These are phyloP conservation scores for Yamadazyma mexicana DNA, from an alignment of 1,139 yeast genomes.

Conservation along the genomic window DNA sequence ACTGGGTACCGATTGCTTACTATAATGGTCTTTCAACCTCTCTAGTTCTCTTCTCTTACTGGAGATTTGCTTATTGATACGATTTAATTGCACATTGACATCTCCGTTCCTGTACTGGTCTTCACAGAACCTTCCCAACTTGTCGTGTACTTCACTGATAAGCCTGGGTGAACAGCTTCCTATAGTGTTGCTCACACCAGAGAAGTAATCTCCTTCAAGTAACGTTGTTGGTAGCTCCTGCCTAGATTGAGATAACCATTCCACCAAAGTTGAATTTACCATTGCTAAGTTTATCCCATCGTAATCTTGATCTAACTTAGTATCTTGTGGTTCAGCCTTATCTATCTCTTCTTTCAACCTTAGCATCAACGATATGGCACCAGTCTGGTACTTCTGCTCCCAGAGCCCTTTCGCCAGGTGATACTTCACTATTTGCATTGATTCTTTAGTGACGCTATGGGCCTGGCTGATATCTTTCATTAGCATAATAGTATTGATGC, in stretches of 20 bases:
- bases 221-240: slow-evolving; percentile 64
- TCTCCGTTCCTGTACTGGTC: slow-evolving; percentile 52
- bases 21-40: slow-evolving; percentile 47
- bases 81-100: slow-evolving; percentile 45
- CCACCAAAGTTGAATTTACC: slow-evolving; percentile 54
- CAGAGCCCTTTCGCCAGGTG: slow-evolving; percentile 60
- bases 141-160: slow-evolving; percentile 5
- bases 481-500: slow-evolving; percentile 49
- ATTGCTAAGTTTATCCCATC: slow-evolving; percentile 14
- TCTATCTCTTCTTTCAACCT: slow-evolving; percentile 16
- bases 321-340: neutral
- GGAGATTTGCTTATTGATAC: slow-evolving; percentile 36
- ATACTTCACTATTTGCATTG: slow-evolving; percentile 19
- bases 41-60: slow-evolving; percentile 46
- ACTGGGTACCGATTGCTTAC: slow-evolving; percentile 36
- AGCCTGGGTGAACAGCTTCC: slow-evolving; percentile 6
- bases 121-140: slow-evolving; percentile 76
- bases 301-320: slow-evolving; percentile 2
- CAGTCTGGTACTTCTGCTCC: slow-evolving; percentile 53
- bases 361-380: slow-evolving; percentile 54
- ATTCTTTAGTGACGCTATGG: neutral
- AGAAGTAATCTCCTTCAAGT: slow-evolving; percentile 53
- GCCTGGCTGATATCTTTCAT: slow-evolving; percentile 28
- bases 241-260: slow-evolving; percentile 72
- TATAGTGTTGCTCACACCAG: neutral